Conservation (phyloP, 768 basidiomycete genomes). For the Crassisporium funariophilum region DNA sequence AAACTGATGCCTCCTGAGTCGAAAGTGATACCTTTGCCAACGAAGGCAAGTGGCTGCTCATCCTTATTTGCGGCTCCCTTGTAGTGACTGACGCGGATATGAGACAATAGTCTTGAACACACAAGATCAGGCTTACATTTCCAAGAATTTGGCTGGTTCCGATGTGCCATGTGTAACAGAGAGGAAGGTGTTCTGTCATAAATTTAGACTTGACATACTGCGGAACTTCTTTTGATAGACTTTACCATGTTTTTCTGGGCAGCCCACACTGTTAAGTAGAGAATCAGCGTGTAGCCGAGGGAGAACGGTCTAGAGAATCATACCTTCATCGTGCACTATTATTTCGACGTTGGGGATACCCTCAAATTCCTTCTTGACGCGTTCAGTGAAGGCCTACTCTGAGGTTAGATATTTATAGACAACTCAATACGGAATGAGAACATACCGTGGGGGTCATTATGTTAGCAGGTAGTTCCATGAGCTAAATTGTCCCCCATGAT, state of each 20-base stretch:
- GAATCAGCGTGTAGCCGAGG: not conserved
- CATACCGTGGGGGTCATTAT: slow-evolving; percentile 81
- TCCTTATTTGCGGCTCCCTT: slow-evolving; percentile 63
- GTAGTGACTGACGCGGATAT: slow-evolving; percentile 61
- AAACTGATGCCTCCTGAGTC: slow-evolving; percentile 88
- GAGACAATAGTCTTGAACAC: not conserved
- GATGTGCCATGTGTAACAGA: slow-evolving; percentile 82
- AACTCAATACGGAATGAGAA: slow-evolving; percentile 2
- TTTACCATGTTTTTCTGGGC: slow-evolving; percentile 83
- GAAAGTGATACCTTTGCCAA: slow-evolving; percentile 91
- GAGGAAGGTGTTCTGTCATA: slow-evolving; percentile 73
- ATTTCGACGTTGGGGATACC: slow-evolving; percentile 70
- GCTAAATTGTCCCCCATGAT: slow-evolving; percentile 38
- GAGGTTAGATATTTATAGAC: not conserved
- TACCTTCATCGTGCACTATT: slow-evolving; percentile 74
- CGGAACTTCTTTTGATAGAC: too few species aligned
- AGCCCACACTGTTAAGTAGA: slow-evolving; percentile 55
- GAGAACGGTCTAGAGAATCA: slow-evolving; percentile 8
- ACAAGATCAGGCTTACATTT: slow-evolving; percentile 54
- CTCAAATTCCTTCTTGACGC: slow-evolving; percentile 65
- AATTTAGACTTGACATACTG: not conserved
- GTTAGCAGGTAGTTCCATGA: slow-evolving; percentile 86
- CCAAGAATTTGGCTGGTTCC: slow-evolving; percentile 85
- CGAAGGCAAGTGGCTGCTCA: slow-evolving; percentile 68
- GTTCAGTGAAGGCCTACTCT: slow-evolving; percentile 65